Conservation (phyloP, 2,329 filamentous ascomycete genomes). For the Aspergillus alliaceus region DNA sequence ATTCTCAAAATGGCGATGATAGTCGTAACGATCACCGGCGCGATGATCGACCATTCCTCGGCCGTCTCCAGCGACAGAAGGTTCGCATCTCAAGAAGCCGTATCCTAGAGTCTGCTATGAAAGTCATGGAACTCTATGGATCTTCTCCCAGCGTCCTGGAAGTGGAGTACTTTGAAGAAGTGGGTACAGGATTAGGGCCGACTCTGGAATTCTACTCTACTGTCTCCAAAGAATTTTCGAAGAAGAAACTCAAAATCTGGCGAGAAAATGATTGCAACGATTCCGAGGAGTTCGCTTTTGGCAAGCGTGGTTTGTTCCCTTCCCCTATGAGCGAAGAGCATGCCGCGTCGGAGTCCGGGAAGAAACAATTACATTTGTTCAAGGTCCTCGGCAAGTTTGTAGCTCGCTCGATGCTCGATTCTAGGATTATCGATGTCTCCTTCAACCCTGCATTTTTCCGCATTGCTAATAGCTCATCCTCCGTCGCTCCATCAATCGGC, state of each 20-base stretch:
- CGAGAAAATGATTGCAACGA: conserved; percentile 78
- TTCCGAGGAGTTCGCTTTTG: conserved; percentile 78
- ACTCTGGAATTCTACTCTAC: conserved; percentile 98
- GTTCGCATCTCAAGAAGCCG: conserved; percentile 95
- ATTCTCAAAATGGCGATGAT: conserved; percentile 78
- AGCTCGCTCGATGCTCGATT: conserved; percentile 96
- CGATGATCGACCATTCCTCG: conserved; percentile 88
- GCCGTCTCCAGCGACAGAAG: conserved; percentile 90
- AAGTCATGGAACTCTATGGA: conserved; percentile 98
- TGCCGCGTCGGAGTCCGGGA: conserved; percentile 71
- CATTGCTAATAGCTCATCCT: conserved; percentile 68
- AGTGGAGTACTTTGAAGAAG: conserved; percentile 98
- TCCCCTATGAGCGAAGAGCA: conserved; percentile 83
- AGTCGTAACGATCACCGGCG: conserved; percentile 75
- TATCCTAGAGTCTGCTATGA: conserved; percentile 93
- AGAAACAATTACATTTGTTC: conserved; percentile 84
- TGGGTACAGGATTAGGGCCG: conserved; percentile 91
- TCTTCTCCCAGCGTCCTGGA: conserved; percentile 95
- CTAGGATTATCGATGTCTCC: conserved; percentile 93
- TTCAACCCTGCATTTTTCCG: conserved; percentile 99
- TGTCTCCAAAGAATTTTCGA: conserved; percentile 94
- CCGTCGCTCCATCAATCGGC: conserved; percentile 79
- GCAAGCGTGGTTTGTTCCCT: conserved; percentile 83
- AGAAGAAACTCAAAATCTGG: conserved; percentile 97
- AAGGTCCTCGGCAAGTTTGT: conserved; percentile 96